Conservation (phyloP, 2,329 filamentous ascomycete species). For the Botrytis aclada region DNA sequence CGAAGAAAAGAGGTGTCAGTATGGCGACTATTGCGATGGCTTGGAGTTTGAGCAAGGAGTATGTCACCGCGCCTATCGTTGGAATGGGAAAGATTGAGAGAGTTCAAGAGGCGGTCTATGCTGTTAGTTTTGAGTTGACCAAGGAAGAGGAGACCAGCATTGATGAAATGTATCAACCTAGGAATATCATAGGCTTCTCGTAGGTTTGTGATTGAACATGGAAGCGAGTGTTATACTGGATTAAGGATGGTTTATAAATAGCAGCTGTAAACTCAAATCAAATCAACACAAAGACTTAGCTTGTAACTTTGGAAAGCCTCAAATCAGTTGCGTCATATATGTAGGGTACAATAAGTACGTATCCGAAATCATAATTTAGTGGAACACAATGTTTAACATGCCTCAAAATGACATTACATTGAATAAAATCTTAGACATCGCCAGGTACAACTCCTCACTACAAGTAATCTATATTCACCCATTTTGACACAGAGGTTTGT, state of each 20-base stretch:
- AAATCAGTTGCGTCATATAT: neutral
- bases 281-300: neutral
- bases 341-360: neutral
- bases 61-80: constrained; percentile 47
- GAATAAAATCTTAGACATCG: neutral
- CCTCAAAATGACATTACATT: neutral
- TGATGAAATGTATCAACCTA: constrained; percentile 48
- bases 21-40: constrained; percentile 60
- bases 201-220: neutral
- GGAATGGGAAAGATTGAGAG: constrained; percentile 48
- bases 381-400: neutral
- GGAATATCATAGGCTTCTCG: neutral
- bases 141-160: constrained; percentile 53
- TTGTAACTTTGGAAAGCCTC: neutral
- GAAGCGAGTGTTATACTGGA: neutral
- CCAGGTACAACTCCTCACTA: neutral
- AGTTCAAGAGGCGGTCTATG: constrained; percentile 52
- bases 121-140: constrained; percentile 43
- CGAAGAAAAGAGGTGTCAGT: constrained; percentile 52
- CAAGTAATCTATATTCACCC: neutral
- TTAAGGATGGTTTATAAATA: neutral
- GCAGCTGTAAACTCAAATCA: neutral
- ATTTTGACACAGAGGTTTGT: neutral
- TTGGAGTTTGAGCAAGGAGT: constrained; percentile 47
- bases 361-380: neutral